Evolutionary conservation across 805 yeast genomes (phyloP), one percentile per base, ranked within the genome.

Genomic region (Yamadazyma philogaea): DNA sequence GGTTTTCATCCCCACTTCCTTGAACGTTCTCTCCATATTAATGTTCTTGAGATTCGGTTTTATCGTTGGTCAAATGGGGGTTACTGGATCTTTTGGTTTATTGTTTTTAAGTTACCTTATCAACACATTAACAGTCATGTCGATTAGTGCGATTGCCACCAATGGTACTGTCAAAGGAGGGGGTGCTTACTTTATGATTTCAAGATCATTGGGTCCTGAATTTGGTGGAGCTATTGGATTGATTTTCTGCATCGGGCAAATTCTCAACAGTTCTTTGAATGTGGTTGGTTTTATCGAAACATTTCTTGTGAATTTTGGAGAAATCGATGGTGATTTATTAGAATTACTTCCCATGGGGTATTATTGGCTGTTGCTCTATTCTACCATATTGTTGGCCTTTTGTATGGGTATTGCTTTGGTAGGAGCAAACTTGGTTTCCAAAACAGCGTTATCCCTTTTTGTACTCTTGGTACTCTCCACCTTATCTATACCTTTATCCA

Each of bases 161-260:
- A 93, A 93, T 58, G 99, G 99, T 17, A 88, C 95, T 0, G 98
- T 93, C 2, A 78, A 89, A 52, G 98, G 98, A 11, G 99, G 99
- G 12, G 99, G 99, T 37, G 97, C 98, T 0, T 93, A 93, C 60
- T 93, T 89, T 56, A 93, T 93, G 97, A 88, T 93, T 46, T 85
- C 96, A 26, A 74, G 99, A 51, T 84, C 96, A 26, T 68, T 93
- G 47, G 99, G 99, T 0, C 96, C 97, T 3, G 99, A 93, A 60
- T 93, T 93, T 64, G 99, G 99, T 20, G 99, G 99, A 3, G 85
- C 96, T 3, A 91, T 93, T 49, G 99, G 99, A 1, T 73, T 93
- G 21, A 91, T 93, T 18, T 93, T 93, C 61, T 95, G 84, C 57
- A 72, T 93, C 40, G 99, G 99, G 0, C 99, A 93, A 66, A 89